Evolutionary conservation across 2,329 filamentous ascomycete species (phyloP).

Genomic region (Calonectria pseudoturangicola): DNA sequence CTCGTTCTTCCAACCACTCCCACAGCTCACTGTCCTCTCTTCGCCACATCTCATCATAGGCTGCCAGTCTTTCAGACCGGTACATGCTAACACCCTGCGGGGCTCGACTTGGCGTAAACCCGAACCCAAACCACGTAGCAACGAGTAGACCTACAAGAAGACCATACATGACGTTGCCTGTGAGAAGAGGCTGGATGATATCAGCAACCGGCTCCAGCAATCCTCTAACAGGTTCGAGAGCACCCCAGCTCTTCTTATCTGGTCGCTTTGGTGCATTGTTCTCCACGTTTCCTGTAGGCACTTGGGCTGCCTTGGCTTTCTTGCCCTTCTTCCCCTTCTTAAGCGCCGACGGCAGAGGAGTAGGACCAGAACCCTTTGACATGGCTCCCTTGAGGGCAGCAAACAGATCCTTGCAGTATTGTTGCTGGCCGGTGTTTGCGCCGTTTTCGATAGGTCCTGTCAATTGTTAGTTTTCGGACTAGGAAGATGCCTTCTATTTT

Average conservation of each 20-base stretch:
- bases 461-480: slow-evolving; percentile 54
- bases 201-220: slow-evolving; percentile 82
- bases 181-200: slow-evolving; percentile 82
- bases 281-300: slow-evolving; percentile 61
- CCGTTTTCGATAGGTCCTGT: slow-evolving; percentile 96
- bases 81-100: slow-evolving; percentile 57
- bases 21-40: slow-evolving; percentile 91
- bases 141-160: slow-evolving; percentile 84
- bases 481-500: neutral
- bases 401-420: slow-evolving; percentile 88
- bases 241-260: slow-evolving; percentile 79
- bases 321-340: slow-evolving; percentile 78
- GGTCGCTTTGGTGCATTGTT: slow-evolving; percentile 64
- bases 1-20: slow-evolving; percentile 93
- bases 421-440: slow-evolving; percentile 89
- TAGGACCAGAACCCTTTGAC: slow-evolving; percentile 74
- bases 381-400: slow-evolving; percentile 84
- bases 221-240: slow-evolving; percentile 85
- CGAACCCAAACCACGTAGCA: slow-evolving; percentile 83
- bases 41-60: slow-evolving; percentile 95
- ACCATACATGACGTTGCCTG: slow-evolving; percentile 85
- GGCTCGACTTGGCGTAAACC: slow-evolving; percentile 64
- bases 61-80: slow-evolving; percentile 80
- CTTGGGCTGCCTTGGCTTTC: slow-evolving; percentile 68
- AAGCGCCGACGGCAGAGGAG: slow-evolving; percentile 65